Percentiles rank a stretch among this genome's conserved stretches.
Evolutionary conservation across 805 yeast species (phyloP).

Genomic region (Candida bentonensis): DNA sequence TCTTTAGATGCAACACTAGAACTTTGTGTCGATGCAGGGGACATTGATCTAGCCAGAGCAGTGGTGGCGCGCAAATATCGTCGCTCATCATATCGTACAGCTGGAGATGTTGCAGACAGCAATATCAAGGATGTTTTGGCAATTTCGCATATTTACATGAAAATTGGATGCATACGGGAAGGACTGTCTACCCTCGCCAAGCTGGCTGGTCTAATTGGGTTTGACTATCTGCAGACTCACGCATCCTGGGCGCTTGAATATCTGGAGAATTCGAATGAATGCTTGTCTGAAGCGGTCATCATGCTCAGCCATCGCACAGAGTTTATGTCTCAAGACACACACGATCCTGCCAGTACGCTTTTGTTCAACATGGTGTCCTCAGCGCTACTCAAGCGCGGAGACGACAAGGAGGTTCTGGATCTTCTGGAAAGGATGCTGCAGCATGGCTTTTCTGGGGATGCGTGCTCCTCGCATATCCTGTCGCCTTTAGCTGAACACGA

Average conservation of each 20-base stretch:
- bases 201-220: neutral
- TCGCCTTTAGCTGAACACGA: neutral
- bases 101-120: neutral
- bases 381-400: neutral
- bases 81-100: neutral
- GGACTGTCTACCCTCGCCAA: neutral
- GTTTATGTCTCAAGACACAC: neutral
- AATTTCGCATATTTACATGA: neutral
- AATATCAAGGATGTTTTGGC: neutral
- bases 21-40: neutral
- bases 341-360: neutral
- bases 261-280: neutral
- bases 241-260: neutral
- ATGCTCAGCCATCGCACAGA: no score
- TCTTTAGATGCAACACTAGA: neutral
- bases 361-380: neutral
- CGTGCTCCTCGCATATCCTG: neutral
- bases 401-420: neutral
- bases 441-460: neutral
- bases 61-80: neutral
- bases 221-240: neutral
- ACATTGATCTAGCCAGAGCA: constrained; percentile 1
- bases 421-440: neutral
- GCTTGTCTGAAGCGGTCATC: neutral
- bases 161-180: neutral